These are phyloP conservation scores for Mycosphaerella sp. DNA, from an alignment of 2,329 filamentous ascomycete genomes.

Conservation along the genomic window DNA sequence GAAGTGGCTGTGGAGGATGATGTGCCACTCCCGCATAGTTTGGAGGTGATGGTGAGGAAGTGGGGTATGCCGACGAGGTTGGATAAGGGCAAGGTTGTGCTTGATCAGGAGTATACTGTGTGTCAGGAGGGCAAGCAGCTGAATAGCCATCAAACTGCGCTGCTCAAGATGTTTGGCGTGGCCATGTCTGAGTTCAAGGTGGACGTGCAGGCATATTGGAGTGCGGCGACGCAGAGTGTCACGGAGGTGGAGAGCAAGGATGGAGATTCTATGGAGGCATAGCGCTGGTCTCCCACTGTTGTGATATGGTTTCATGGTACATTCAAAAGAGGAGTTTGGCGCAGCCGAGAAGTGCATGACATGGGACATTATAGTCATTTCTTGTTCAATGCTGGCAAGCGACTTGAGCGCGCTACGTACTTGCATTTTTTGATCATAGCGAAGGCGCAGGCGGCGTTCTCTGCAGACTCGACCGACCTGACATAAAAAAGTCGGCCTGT, in stretches of 20 bases:
- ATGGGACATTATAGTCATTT: slow-evolving; percentile 9
- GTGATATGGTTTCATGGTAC: not conserved
- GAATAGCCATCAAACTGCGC: slow-evolving; percentile 84
- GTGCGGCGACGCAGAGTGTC: slow-evolving; percentile 31
- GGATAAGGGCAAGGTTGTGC: slow-evolving; percentile 77
- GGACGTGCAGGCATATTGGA: slow-evolving; percentile 58
- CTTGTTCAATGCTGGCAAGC: slow-evolving; percentile 21
- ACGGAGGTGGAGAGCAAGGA: slow-evolving; percentile 28
- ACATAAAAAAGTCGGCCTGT: slow-evolving; percentile 8
- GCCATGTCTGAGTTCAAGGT: slow-evolving; percentile 88
- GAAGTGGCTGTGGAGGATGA: slow-evolving; percentile 76
- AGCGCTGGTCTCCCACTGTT: not conserved
- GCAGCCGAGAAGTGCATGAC: not conserved
- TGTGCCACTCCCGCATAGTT: slow-evolving; percentile 75
- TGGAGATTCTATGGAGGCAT: slow-evolving; percentile 29
- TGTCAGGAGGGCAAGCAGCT: slow-evolving; percentile 80
- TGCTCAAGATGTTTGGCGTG: slow-evolving; percentile 90
- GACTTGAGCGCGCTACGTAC: slow-evolving; percentile 22
- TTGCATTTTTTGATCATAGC: slow-evolving; percentile 25
- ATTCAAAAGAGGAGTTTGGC: slow-evolving; percentile 10
- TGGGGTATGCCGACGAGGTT: slow-evolving; percentile 85
- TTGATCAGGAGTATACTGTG: slow-evolving; percentile 67
- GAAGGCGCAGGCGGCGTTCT: slow-evolving; percentile 30
- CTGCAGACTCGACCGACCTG: slow-evolving; percentile 13
- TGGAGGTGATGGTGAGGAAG: slow-evolving; percentile 85